Base-by-base conservation (phyloP, 306 rosid genomes). In the Potentilla sterilis region DNA sequence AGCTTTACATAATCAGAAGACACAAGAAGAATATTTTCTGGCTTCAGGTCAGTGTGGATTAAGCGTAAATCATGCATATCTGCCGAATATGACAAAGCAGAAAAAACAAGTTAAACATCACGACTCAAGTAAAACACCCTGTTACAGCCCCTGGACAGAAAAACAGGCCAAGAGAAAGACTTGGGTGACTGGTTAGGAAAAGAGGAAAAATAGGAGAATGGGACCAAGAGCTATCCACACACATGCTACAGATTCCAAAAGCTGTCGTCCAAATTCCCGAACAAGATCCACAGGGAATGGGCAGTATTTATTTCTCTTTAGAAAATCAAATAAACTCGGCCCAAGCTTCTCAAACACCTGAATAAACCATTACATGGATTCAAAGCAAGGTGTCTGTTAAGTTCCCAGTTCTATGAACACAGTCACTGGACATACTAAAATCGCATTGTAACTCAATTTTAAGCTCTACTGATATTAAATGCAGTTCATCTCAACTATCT, bases 291-390 rank as follows among this genome's bases (percentile, higher is more conserved):
- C 90, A 82, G 97, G 98, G 87, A 94, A 91, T 75, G 98, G 92
- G 88, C 90, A 87, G 92, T 91, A 91, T 88, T 86, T 93, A 91
- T 89, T 93, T 91, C 98, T 88, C 98, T 89, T 93, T 89, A 91
- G 92, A 91, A 93, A 93, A 88, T 93, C 98, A 93, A 91, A 93
- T 88, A 91, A 93, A 77, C 98, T 93, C 88, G 98, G 97, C 84
- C 97, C 98, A 91, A 93, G 98, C 97, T 87, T 93, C 94, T 93
- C 98, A 93, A 89, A 93, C 78, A 93, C 97, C 97, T 93, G 98
- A 92, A 84, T 87, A 91, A 82, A 91, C 87, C 93, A 93, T 91
- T 88, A 78, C 87, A 93, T 83, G 86, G 86, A 87, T 89, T 61
- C 86, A 89, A 86, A 90, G 86, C 87, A 86, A 87, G 81, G 89